phyloP scores from a whole-genome alignment of 2,329 filamentous ascomycete species.

The Cercospora zeae-maydis region DNA sequence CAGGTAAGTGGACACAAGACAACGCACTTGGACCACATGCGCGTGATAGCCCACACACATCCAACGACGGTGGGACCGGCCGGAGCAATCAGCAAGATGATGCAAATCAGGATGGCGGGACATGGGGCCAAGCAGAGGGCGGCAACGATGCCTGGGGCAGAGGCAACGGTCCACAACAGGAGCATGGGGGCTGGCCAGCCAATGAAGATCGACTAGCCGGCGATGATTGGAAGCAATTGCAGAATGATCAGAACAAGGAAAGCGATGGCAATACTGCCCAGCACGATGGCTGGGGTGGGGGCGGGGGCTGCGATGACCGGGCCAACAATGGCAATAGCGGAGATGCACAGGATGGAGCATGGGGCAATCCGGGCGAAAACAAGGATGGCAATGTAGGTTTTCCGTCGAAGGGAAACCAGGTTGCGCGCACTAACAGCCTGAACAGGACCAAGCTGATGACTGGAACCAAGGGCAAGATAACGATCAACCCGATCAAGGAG shows the following conservation, averaged over 20 bases:
- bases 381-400: background rate
- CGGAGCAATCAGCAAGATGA: background rate
- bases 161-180: background rate
- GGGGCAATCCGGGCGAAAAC: background rate
- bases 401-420: background rate
- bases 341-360: background rate
- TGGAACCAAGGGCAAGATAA: background rate
- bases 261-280: slow-evolving; percentile 10
- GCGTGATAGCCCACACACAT: background rate
- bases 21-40: background rate
- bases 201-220: slow-evolving; percentile 29
- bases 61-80: background rate
- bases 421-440: background rate
- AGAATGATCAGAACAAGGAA: slow-evolving; percentile 1
- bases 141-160: background rate
- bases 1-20: slow-evolving; percentile 8
- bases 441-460: background rate
- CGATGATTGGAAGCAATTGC: background rate
- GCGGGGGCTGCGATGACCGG: background rate
- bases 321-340: background rate
- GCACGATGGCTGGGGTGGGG: slow-evolving; percentile 15
- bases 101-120: background rate
- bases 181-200: slow-evolving; percentile 1
- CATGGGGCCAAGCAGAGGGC: background rate
- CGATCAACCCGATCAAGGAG: background rate